Evolutionary conservation across 208 protist species (phyloP).

Genomic region (Wallacemonas collosoma): DNA sequence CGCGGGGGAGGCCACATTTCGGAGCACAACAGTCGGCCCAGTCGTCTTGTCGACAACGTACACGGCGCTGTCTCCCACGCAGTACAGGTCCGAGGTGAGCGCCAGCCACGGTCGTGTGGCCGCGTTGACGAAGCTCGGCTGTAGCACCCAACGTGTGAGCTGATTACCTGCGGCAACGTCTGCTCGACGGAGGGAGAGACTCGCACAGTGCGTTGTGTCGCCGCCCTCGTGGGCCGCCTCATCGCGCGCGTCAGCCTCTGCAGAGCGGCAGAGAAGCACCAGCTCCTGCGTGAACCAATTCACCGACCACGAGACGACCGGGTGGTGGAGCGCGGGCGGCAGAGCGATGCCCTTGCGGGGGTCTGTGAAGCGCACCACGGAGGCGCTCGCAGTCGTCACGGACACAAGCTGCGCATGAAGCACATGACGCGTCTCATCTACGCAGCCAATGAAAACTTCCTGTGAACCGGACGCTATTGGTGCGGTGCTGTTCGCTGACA

Average conservation of each 20-base stretch:
- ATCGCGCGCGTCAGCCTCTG: neutral
- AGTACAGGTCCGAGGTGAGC: conserved; percentile 23
- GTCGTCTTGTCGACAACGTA: conserved; percentile 44
- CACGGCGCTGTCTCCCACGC: conserved; percentile 27
- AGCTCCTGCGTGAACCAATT: conserved; percentile 40
- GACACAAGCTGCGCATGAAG: conserved; percentile 14
- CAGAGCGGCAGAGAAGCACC: conserved; percentile 24
- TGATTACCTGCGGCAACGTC: conserved; percentile 3
- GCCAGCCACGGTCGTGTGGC: conserved; percentile 19
- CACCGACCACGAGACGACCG: conserved; percentile 29
- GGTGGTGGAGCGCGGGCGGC: conserved; percentile 9
- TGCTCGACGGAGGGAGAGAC: conserved; percentile 12
- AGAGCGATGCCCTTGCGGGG: conserved; percentile 24
- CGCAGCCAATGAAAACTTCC: conserved; percentile 10
- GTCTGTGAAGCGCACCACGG: conserved; percentile 23
- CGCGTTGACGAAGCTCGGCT: conserved; percentile 23
- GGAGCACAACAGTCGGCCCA: conserved; percentile 27
- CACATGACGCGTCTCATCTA: conserved; percentile 8
- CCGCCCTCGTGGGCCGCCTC: neutral
- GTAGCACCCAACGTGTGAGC: conserved; percentile 10
- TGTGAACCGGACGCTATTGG: neutral
- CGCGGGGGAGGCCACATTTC: conserved; percentile 20
- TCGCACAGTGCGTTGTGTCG: conserved; percentile 9
- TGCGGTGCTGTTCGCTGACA: neutral
- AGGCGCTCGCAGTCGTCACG: neutral